These are phyloP conservation scores for Paratinospora sagittata DNA, from an alignment of 164 flowering plant species.

Conservation along the genomic window DNA sequence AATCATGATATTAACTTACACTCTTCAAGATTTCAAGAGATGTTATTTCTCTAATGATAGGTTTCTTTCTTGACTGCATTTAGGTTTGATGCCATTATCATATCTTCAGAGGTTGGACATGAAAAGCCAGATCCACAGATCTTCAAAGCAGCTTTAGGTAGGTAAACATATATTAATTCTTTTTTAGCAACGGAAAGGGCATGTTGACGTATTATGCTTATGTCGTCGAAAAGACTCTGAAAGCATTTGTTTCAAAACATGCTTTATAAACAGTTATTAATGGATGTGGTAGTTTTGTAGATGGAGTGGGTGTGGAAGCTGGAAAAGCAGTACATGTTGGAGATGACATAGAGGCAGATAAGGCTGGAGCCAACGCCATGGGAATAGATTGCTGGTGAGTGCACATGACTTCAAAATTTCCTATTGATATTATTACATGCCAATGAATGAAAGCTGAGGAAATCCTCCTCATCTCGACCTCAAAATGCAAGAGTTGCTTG, in stretches of 20 bases:
- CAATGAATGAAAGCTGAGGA: neutral
- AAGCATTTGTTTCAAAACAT: neutral
- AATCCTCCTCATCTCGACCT: neutral
- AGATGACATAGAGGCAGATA: slow-evolving; percentile 79
- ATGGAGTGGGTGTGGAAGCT: slow-evolving; percentile 53
- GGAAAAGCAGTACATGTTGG: slow-evolving; percentile 74
- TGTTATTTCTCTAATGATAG: too few relatives aligned
- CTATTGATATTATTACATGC: neutral
- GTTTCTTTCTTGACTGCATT: neutral
- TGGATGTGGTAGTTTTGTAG: slow-evolving; percentile 27
- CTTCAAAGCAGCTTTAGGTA: slow-evolving; percentile 78
- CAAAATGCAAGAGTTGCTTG: neutral
- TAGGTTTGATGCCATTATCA: slow-evolving; percentile 87
- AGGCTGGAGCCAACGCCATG: slow-evolving; percentile 70
- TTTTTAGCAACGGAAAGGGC: too few relatives aligned
- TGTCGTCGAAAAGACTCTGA: neutral
- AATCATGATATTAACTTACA: too few relatives aligned
- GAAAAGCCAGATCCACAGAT: slow-evolving; percentile 79
- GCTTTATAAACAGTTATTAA: neutral
- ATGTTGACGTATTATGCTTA: neutral
- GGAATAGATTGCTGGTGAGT: slow-evolving; percentile 89
- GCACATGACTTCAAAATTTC: neutral
- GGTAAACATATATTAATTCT: too few relatives aligned
- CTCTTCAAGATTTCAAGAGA: too few relatives aligned
- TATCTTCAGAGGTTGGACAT: slow-evolving; percentile 90